Percentiles rank a stretch among this genome's conserved stretches.
Evolutionary conservation across 805 yeast species (phyloP).

Genomic region (Middelhovenomyces tepae): DNA sequence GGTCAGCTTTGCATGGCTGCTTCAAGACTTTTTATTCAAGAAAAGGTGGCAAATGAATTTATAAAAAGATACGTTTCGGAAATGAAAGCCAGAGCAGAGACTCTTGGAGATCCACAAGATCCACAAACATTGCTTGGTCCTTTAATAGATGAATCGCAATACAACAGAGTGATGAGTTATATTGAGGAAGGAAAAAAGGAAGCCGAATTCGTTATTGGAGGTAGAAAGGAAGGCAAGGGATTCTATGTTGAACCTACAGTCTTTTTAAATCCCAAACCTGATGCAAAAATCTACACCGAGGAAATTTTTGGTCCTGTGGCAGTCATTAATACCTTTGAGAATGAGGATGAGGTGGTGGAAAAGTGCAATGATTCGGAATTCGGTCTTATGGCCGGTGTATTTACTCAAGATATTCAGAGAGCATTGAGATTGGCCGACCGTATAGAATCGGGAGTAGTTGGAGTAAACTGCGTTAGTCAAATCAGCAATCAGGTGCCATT

Average conservation of each 20-base stretch:
- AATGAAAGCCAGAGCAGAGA: too few species aligned
- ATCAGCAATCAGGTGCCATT: too few species aligned
- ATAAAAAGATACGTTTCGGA: constrained; percentile 36
- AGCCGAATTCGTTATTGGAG: constrained; percentile 1
- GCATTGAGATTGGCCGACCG: too few species aligned
- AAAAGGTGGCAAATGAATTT: constrained; percentile 55
- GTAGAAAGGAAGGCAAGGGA: neutral
- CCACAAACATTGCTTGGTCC: constrained; percentile 1
- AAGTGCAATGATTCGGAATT: too few species aligned
- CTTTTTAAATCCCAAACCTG: constrained; percentile 58
- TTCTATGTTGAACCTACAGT: constrained; percentile 51
- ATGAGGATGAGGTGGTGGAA: too few species aligned
- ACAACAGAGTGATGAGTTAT: constrained; percentile 1
- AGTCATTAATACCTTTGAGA: too few species aligned
- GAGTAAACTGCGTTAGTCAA: too few species aligned
- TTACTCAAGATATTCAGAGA: too few species aligned
- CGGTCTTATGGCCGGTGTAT: too few species aligned
- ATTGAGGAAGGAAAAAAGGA: constrained; percentile 2
- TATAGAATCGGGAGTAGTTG: too few species aligned
- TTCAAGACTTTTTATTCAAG: constrained; percentile 68
- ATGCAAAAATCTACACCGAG: constrained; percentile 1
- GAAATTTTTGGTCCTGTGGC: constrained; percentile 6
- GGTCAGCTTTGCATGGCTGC: constrained; percentile 89
- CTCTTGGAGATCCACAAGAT: constrained; percentile 2
- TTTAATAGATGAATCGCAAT: neutral